Conservation (phyloP, 768 basidiomycete species). For the Cubamyces sp. region DNA sequence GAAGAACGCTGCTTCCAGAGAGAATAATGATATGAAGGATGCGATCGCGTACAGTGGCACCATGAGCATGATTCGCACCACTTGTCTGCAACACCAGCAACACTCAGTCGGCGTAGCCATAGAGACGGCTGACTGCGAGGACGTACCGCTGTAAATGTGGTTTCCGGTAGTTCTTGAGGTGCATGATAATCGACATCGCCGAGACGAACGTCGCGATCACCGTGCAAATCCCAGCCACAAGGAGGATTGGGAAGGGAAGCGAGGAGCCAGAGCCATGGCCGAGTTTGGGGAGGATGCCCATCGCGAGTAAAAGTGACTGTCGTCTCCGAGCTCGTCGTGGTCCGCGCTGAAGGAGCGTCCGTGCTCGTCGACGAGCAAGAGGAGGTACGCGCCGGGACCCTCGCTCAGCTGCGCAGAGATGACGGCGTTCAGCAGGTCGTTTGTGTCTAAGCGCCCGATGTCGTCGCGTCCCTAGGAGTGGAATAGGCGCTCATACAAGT, state of each 20-base stretch:
- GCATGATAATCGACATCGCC: conserved; percentile 73
- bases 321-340: background rate
- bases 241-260: conserved; percentile 56
- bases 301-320: background rate
- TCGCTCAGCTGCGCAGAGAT: too few relatives aligned
- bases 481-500: too few relatives aligned
- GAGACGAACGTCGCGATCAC: conserved; percentile 74
- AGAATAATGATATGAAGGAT: conserved; percentile 91
- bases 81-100: conserved; percentile 64
- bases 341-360: background rate
- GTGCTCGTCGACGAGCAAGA: conserved; percentile 11
- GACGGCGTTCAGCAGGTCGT: too few relatives aligned
- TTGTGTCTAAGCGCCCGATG: background rate
- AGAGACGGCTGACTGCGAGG: background rate
- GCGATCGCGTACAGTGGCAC: conserved; percentile 91
- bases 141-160: conserved; percentile 76
- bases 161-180: conserved; percentile 86
- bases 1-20: conserved; percentile 92
- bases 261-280: conserved; percentile 55
- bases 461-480: too few relatives aligned
- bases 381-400: background rate
- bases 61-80: conserved; percentile 96
- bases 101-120: background rate
- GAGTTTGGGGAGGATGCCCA: conserved; percentile 3
- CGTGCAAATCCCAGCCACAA: conserved; percentile 65